A percentile compares a stretch with the other conserved stretches of the same genome.
Conservation (phyloP, 495 filamentous ascomycete species). For the Aeminium ludgeri region DNA sequence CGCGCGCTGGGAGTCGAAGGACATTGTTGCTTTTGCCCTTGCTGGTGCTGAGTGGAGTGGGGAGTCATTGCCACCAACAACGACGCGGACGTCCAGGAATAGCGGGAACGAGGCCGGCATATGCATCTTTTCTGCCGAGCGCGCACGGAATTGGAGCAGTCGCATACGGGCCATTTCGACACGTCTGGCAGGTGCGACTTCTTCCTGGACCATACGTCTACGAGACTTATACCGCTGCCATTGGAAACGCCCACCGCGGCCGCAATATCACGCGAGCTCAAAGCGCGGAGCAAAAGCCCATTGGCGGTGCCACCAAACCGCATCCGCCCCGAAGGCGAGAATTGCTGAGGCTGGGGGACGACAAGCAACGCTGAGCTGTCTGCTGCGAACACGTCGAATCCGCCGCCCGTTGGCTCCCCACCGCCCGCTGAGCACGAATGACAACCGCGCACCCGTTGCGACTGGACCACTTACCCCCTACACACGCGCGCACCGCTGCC, state of each 20-base stretch:
- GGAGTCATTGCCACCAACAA: background rate
- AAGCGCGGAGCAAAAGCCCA: background rate
- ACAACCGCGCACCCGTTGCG: no score
- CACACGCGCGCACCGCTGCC: no score
- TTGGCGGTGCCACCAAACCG: no score
- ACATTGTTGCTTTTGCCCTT: slow-evolving; percentile 2
- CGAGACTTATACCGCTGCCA: background rate
- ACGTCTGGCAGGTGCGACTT: background rate
- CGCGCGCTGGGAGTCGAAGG: slow-evolving; percentile 4
- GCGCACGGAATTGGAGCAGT: no score
- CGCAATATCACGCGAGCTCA: background rate
- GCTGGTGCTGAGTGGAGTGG: slow-evolving; percentile 3
- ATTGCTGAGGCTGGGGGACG: no score
- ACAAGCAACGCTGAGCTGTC: no score
- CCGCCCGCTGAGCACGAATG: no score
- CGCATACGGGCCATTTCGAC: background rate
- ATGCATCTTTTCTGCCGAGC: background rate
- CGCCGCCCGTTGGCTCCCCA: no score
- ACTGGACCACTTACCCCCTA: no score
- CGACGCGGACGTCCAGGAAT: no score
- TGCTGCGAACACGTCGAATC: no score
- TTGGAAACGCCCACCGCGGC: background rate
- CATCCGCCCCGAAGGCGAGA: no score
- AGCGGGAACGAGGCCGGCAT: background rate
- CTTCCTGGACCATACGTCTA: background rate